Conservation (phyloP, 208 protist genomes). For the Phytomonas sp. region DNA sequence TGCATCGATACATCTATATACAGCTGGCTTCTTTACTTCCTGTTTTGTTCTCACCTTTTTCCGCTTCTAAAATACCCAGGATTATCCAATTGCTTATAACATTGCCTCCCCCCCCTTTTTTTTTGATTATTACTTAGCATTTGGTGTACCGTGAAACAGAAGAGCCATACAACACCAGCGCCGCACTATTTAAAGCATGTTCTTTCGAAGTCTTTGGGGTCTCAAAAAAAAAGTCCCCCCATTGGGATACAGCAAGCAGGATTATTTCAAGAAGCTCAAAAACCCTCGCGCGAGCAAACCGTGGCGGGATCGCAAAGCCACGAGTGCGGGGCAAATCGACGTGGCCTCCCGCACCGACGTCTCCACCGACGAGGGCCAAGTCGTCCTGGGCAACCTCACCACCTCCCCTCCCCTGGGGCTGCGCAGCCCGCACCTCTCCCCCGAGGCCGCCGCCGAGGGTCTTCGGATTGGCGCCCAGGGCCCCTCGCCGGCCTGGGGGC, state of each 20-base stretch:
- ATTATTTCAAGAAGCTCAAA: conserved; percentile 66
- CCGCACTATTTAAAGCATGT: neutral
- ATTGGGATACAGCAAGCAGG: conserved; percentile 54
- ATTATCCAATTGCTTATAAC: neutral
- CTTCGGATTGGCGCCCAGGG: conserved; percentile 5
- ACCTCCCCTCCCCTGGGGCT: conserved; percentile 44
- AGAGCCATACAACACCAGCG: neutral
- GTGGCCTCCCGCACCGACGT: conserved; percentile 46
- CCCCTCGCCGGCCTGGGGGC: neutral
- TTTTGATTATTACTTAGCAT: neutral
- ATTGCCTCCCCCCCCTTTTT: neutral
- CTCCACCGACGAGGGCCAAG: conserved; percentile 19
- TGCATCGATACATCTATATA: neutral
- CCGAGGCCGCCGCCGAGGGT: conserved; percentile 4
- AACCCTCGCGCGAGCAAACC: conserved; percentile 75
- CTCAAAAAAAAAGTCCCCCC: conserved; percentile 21
- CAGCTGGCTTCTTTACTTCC: neutral
- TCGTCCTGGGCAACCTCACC: conserved; percentile 37
- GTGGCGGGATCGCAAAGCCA: conserved; percentile 49
- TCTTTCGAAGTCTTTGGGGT: conserved; percentile 5
- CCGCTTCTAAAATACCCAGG: neutral
- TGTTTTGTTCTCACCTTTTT: neutral
- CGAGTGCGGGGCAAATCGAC: conserved; percentile 50
- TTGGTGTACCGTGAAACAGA: conserved; percentile 9
- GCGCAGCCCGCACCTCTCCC: conserved; percentile 20